Evolutionary conservation across 306 rosid genomes (phyloP).

Genomic region (Senna siamea): DNA sequence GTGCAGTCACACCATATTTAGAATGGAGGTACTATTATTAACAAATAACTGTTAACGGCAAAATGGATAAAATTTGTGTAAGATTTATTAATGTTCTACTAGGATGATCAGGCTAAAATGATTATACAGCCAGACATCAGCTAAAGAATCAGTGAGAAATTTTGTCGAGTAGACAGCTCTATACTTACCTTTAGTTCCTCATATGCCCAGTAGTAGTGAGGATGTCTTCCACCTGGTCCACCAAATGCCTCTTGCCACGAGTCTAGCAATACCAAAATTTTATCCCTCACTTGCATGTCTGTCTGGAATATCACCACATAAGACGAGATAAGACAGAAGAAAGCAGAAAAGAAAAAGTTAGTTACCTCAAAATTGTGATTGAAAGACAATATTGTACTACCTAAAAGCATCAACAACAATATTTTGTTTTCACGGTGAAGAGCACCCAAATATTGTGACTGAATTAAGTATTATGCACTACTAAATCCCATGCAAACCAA

Average conservation of each 20-base stretch:
- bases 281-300: slow-evolving; percentile 94
- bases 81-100: not conserved
- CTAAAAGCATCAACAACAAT: not conserved
- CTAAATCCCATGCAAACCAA: slow-evolving; percentile 8
- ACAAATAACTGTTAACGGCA: not conserved
- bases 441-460: not conserved
- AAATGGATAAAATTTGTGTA: not conserved
- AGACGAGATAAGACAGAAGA: slow-evolving; percentile 6
- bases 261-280: slow-evolving; percentile 77
- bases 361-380: slow-evolving; percentile 19
- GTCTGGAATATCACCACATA: slow-evolving; percentile 56
- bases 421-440: slow-evolving; percentile 19
- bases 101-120: not conserved
- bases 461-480: not conserved
- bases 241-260: slow-evolving; percentile 98
- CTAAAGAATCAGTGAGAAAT: slow-evolving; percentile 21
- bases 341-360: not conserved
- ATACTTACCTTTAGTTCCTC: slow-evolving; percentile 79
- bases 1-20: not conserved
- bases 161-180: slow-evolving; percentile 26
- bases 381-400: slow-evolving; percentile 12
- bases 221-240: slow-evolving; percentile 85
- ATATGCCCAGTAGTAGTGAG: slow-evolving; percentile 90
- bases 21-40: not conserved
- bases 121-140: slow-evolving; percentile 15